Percentiles rank a stretch among this genome's conserved stretches.
phyloP scores from a whole-genome alignment of 2,329 filamentous ascomycete genomes.

The Cercospora beticola region DNA sequence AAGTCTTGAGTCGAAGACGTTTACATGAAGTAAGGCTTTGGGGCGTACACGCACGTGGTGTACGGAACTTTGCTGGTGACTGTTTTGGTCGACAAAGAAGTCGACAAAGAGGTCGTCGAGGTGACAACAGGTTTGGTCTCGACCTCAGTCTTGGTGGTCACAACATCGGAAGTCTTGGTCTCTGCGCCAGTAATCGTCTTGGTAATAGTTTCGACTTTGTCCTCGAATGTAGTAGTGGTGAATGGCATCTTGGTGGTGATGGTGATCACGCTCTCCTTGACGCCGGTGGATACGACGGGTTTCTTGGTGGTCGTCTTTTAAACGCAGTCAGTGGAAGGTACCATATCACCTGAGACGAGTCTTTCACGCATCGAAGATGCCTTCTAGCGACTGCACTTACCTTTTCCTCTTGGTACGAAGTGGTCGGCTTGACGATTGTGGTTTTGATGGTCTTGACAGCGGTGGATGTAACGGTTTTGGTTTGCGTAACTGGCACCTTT shows the following conservation, averaged over 20 bases:
- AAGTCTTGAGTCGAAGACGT: neutral
- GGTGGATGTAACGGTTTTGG: conserved; percentile 10
- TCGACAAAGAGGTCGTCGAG: neutral
- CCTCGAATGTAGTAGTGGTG: conserved; percentile 4
- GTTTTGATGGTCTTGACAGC: conserved; percentile 13
- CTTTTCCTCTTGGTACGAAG: neutral
- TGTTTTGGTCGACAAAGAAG: no score
- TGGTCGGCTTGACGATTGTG: conserved; percentile 11
- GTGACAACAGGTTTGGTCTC: conserved; percentile 8
- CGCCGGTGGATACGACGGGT: neutral
- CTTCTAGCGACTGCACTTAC: no score
- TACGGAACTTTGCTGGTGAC: conserved; percentile 9
- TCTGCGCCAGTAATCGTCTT: conserved; percentile 2
- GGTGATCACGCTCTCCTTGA: conserved; percentile 1
- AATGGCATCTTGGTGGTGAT: conserved; percentile 10
- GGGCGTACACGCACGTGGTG: conserved; percentile 12
- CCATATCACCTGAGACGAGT: no score
- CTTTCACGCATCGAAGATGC: no score
- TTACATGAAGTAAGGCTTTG: conserved; percentile 17
- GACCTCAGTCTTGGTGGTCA: conserved; percentile 3
- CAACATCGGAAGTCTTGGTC: conserved; percentile 5
- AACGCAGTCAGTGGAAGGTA: no score
- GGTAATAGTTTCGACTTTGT: conserved; percentile 1
- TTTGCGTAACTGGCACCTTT: conserved; percentile 13
- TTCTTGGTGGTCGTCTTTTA: neutral